Base-by-base conservation (phyloP, 352 stramenopile species). In the Phytopythium chamaehyphon region DNA sequence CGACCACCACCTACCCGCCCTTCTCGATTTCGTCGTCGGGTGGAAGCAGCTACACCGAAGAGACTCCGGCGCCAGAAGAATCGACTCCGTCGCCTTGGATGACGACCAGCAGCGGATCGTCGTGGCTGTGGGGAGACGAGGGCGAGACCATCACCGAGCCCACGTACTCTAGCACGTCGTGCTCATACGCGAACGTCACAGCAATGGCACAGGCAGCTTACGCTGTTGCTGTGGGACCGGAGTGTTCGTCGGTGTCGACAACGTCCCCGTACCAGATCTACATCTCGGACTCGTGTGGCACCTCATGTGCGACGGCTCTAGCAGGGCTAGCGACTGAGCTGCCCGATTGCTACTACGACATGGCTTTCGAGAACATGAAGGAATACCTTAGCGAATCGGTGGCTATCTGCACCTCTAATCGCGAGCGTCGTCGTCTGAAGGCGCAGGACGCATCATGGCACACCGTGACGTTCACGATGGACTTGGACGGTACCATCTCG, bases 271-370 rank as follows among this genome's bases (percentile, higher is more conserved):
- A 24, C 14, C 4, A 48, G 14, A 37, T 37, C 42, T 16, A 1
- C 42, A 3, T 48, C 42, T 48, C 2, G 11, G 42, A 23, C 22
- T 5, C 42, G 14, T 48, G 42, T 22, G 28, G 21, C 42, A 37
- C 22, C 42, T 23, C 1, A 8, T 48, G 42, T 9, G 22, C 42
- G 22, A 37, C 42, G 23, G 10, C 15, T 8, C 23, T 48, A 15
- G 23, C 22, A 2, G 14, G 11, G 16, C 23, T 48, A 6, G 42
- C 42, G 23, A 15, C 23, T 12, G 42, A 48, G 3, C 42, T 48
- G 14, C 42, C 42, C 11, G 42, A 48, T 22, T 48, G 42, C 42
- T 48, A 48, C 42, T 48, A 48, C 23, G 42, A 48, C 42, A 48
- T n/a, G 22, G 22, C 33, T 16, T 11, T 24, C 23, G 35, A 36